phyloP scores from a whole-genome alignment of 1,139 yeast species.

The Geotrichum klebahnii region DNA sequence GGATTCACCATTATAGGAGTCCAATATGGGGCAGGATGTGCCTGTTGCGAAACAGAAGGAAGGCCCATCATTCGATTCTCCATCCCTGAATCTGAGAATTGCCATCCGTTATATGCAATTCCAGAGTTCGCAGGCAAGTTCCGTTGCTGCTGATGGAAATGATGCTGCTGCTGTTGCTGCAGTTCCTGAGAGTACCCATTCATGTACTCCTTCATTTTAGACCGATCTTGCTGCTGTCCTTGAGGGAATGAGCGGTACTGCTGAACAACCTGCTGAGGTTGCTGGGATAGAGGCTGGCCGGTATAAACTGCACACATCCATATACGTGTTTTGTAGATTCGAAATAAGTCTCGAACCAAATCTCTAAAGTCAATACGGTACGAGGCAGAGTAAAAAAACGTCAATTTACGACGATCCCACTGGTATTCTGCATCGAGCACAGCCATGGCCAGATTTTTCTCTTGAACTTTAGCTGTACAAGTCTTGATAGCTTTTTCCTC shows the following conservation, averaged over 20 bases:
- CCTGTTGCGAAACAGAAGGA: neutral
- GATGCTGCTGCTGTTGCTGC: too few species aligned
- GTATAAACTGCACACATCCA: constrained; percentile 84
- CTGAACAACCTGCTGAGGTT: constrained; percentile 9
- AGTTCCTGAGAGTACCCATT: neutral
- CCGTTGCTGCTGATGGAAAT: neutral
- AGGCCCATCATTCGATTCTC: neutral
- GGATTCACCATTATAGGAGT: constrained; percentile 1
- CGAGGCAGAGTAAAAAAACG: constrained; percentile 80
- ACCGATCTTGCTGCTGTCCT: neutral
- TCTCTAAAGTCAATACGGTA: constrained; percentile 90
- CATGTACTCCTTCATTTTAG: neutral
- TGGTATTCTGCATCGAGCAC: constrained; percentile 84
- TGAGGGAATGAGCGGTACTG: neutral
- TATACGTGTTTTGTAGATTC: constrained; percentile 90
- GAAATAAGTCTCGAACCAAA: constrained; percentile 83
- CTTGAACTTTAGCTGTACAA: constrained; percentile 55
- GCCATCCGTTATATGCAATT: neutral
- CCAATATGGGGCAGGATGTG: constrained; percentile 5
- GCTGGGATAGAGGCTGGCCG: constrained; percentile 10
- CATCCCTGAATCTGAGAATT: neutral
- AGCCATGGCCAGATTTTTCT: constrained; percentile 45
- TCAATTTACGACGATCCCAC: constrained; percentile 88
- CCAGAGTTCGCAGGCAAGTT: neutral
- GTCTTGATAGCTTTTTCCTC: constrained; percentile 69